These are phyloP conservation scores for Salix purpurea DNA, from an alignment of 345 rosid species.

Conservation along the genomic window DNA sequence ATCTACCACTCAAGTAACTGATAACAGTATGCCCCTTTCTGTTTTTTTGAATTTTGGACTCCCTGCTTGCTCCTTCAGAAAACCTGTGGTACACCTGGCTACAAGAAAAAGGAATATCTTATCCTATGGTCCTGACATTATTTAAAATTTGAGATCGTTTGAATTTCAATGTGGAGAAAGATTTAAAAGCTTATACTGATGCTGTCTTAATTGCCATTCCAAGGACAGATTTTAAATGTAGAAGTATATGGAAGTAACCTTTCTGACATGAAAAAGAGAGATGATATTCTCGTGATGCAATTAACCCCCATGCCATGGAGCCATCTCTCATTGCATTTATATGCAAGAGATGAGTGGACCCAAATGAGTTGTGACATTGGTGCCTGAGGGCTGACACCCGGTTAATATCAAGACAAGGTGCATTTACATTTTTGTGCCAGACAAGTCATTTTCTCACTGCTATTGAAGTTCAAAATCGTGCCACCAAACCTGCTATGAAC, in stretches of 20 bases:
- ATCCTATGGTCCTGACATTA: background rate
- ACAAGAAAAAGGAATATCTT: background rate
- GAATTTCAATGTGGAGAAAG: background rate
- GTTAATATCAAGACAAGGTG: conserved; percentile 15
- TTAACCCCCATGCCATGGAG: no score
- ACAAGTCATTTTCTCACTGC: conserved; percentile 28
- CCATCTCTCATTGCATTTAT: conserved; percentile 27
- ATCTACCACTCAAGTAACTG: background rate
- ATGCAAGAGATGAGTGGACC: conserved; percentile 25
- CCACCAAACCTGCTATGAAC: no score
- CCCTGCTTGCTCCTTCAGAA: conserved; percentile 5
- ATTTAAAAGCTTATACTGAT: background rate
- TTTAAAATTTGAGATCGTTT: background rate
- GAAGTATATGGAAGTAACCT: no score
- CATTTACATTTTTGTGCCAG: conserved; percentile 16
- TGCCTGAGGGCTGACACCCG: background rate
- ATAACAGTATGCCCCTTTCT: background rate
- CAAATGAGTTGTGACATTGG: conserved; percentile 8
- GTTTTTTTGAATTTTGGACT: conserved; percentile 1
- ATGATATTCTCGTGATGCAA: background rate
- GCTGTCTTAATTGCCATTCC: no score
- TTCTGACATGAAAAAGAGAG: background rate
- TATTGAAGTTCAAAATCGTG: background rate
- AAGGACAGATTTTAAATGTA: no score
- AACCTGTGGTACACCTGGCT: no score